Conservation (phyloP, 805 yeast species). For the Wickerhamiella shivajii region DNA sequence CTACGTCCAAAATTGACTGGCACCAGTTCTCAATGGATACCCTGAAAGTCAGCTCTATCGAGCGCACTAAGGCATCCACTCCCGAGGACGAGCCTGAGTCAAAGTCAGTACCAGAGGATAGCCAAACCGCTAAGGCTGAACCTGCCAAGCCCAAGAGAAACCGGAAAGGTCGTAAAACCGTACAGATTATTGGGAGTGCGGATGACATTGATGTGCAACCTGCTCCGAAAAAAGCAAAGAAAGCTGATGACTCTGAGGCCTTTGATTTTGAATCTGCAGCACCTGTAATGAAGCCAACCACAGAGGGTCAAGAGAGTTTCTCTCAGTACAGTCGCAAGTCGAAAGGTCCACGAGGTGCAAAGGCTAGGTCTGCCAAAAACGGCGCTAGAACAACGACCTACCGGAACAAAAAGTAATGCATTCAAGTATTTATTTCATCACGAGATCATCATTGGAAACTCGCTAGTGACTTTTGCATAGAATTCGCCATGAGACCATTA, state of each 20-base stretch:
- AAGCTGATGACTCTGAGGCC: constrained; percentile 9
- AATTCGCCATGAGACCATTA: too few species aligned
- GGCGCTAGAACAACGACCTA: constrained; percentile 6
- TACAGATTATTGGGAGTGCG: constrained; percentile 13
- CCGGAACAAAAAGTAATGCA: not conserved
- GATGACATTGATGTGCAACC: constrained; percentile 10
- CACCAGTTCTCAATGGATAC: not conserved
- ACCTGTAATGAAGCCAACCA: constrained; percentile 15
- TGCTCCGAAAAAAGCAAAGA: constrained; percentile 1
- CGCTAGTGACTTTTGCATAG: too few species aligned
- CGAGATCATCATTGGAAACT: not conserved
- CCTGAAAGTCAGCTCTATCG: not conserved
- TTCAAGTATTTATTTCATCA: not conserved
- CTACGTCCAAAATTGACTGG: not conserved
- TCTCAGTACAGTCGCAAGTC: constrained; percentile 1
- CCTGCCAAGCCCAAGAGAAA: not conserved
- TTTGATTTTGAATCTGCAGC: constrained; percentile 21
- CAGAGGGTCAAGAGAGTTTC: not conserved
- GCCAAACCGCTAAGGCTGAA: not conserved
- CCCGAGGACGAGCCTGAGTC: not conserved
- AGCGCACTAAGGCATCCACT: not conserved
- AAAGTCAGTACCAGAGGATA: too few species aligned
- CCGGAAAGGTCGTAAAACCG: too few species aligned
- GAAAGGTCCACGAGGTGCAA: not conserved
- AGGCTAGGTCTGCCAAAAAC: constrained; percentile 4